Evolutionary conservation across 768 basidiomycete genomes (phyloP), one percentile per base, ranked within the genome.

Genomic region (Suillus americanus): DNA sequence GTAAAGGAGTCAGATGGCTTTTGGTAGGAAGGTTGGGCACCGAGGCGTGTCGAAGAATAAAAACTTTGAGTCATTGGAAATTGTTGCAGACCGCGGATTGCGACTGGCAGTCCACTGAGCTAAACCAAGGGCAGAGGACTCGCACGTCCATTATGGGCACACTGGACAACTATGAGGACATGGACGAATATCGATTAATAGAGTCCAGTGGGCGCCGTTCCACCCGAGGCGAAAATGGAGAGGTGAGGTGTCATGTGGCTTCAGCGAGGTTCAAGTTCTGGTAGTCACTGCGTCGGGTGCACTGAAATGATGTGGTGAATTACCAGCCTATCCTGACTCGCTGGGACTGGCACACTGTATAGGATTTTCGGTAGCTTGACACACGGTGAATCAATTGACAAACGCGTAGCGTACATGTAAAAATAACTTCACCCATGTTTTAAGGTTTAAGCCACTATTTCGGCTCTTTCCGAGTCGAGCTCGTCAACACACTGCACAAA

Each of bases 301-400:
- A 10, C 38, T 59, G 57, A 59, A 28, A 20, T 28, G 25, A 59
- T 25, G 7, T 28, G 38, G 25, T 28, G 46, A 3, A 48, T n/a
- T 18, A 12, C 18, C 13, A 59, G 90, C 69, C 84, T 67, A 79
- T 90, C 65, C 90, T 89, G 45, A 82, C 88, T 3, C 86, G 88
- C 63, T 98, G 96, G 97, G 85, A 91, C 9, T 87, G 89, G 80
- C 97, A 99, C 78, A 82, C 89, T 10, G n/a, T n/a, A n/a, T n/a
- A n/a, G n/a, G n/a, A n/a, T n/a, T n/a, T n/a, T n/a, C n/a, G n/a
- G n/a, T n/a, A n/a, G n/a, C n/a, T n/a, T n/a, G n/a, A n/a, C n/a
- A n/a, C n/a, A n/a, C n/a, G n/a, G n/a, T n/a, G n/a, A n/a, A n/a
- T n/a, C n/a, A n/a, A n/a, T n/a, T n/a, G n/a, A n/a, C n/a, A n/a